phyloP scores from a whole-genome alignment of 345 rosid species.

The Capsella bursapastoris region DNA sequence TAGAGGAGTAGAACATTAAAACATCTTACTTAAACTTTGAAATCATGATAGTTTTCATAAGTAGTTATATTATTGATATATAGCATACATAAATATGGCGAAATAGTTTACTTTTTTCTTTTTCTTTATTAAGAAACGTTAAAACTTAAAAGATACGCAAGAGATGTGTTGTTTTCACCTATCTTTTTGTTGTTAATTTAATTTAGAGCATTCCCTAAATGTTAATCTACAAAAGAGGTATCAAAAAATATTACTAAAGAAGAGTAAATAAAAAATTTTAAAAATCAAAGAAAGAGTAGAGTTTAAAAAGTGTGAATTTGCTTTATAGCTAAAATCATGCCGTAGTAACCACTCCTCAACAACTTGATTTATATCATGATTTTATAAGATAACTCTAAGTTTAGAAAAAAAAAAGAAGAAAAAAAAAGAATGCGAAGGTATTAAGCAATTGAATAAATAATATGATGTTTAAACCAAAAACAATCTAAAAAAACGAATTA shows the following conservation, averaged over 20 bases:
- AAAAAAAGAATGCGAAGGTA: background rate
- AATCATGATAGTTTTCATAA: too few relatives aligned
- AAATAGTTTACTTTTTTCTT: background rate
- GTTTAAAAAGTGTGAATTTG: conserved; percentile 17
- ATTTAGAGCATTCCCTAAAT: background rate
- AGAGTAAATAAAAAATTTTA: background rate
- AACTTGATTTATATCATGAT: conserved; percentile 27
- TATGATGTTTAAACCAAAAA: background rate
- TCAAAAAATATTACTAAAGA: background rate
- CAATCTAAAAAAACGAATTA: conserved; percentile 19
- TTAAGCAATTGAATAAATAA: conserved; percentile 1
- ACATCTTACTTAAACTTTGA: too few relatives aligned
- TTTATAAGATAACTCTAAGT: background rate
- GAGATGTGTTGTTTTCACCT: background rate
- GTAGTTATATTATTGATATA: too few relatives aligned
- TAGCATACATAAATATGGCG: background rate
- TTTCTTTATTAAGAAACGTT: background rate
- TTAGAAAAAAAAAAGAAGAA: background rate
- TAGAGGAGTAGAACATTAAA: too few relatives aligned
- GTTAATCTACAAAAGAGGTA: background rate
- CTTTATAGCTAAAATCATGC: conserved; percentile 34
- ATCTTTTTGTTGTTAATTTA: background rate
- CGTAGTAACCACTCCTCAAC: conserved; percentile 30
- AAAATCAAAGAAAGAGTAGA: conserved; percentile 16
- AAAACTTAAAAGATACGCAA: background rate